Conservation (phyloP, 495 filamentous ascomycete genomes). For the Penicillium bovifimosum region DNA sequence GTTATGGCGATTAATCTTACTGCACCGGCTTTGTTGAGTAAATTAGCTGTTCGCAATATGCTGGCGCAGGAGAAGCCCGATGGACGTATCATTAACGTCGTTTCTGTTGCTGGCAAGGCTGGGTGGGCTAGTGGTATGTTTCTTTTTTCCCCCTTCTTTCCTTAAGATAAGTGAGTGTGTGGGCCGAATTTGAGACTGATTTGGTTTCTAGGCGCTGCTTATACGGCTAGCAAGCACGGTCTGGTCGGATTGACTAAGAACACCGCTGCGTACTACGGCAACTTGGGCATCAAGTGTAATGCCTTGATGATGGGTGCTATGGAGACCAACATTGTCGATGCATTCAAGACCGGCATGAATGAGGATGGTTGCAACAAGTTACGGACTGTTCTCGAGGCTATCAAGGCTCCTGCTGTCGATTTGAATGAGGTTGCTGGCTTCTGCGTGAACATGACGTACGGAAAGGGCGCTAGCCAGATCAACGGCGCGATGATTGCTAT, state of each 20-base stretch:
- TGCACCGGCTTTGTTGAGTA: slow-evolving; percentile 49
- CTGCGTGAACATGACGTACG: slow-evolving; percentile 25
- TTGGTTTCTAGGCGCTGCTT: slow-evolving; percentile 45
- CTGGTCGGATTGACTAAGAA: slow-evolving; percentile 58
- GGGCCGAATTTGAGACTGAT: not conserved
- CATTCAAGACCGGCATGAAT: slow-evolving; percentile 41
- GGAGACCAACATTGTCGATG: slow-evolving; percentile 50
- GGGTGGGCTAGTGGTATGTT: slow-evolving; percentile 31
- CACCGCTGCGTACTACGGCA: slow-evolving; percentile 54
- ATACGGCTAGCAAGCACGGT: slow-evolving; percentile 36
- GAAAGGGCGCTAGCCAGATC: slow-evolving; percentile 24
- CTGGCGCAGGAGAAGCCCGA: slow-evolving; percentile 23
- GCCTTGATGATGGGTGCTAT: slow-evolving; percentile 53
- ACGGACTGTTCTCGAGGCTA: slow-evolving; percentile 21
- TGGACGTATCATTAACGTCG: slow-evolving; percentile 36
- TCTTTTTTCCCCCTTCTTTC: not conserved
- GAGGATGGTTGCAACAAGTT: slow-evolving; percentile 38
- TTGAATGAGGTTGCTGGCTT: slow-evolving; percentile 37
- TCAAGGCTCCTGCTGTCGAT: slow-evolving; percentile 25
- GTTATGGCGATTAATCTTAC: slow-evolving; percentile 57
- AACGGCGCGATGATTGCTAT: slow-evolving; percentile 32
- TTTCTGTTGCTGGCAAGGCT: slow-evolving; percentile 31
- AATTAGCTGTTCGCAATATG: slow-evolving; percentile 47
- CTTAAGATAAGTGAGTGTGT: no score
- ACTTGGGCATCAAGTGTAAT: slow-evolving; percentile 52